Evolutionary conservation across 345 rosid genomes (phyloP).

Genomic region (Aquilaria malaccensis): DNA sequence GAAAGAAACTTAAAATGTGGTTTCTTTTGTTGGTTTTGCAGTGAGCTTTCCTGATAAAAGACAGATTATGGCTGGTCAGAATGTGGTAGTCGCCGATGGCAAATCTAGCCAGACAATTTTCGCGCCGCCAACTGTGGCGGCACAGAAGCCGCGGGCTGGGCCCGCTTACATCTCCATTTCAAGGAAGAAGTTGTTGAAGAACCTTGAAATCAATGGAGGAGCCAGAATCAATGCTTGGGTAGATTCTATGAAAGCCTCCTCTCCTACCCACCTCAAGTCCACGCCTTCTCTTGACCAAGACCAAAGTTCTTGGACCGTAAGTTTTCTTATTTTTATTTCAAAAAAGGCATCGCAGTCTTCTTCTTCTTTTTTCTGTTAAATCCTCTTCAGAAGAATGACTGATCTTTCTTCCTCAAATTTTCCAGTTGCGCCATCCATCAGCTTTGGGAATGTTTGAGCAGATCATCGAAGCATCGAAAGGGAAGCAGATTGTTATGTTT

Average conservation of each 20-base stretch:
- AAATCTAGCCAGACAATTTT: slow-evolving; percentile 29
- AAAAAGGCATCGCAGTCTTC: too few relatives aligned
- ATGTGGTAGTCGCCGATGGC: slow-evolving; percentile 43
- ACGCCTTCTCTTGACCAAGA: slow-evolving; percentile 33
- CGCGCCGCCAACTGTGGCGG: slow-evolving; percentile 6
- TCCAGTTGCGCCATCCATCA: slow-evolving; percentile 70
- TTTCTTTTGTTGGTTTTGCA: slow-evolving; percentile 10
- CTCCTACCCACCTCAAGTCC: slow-evolving; percentile 74
- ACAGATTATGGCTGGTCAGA: slow-evolving; percentile 37
- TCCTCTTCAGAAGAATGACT: background rate
- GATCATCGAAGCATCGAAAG: slow-evolving; percentile 56
- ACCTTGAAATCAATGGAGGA: slow-evolving; percentile 51
- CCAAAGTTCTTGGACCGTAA: slow-evolving; percentile 58
- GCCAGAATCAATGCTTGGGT: slow-evolving; percentile 65
- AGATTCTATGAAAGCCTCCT: slow-evolving; percentile 88
- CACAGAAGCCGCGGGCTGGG: slow-evolving; percentile 50
- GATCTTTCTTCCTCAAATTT: slow-evolving; percentile 6
- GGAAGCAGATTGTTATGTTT: slow-evolving; percentile 89
- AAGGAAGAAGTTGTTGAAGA: slow-evolving; percentile 34
- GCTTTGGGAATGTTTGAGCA: slow-evolving; percentile 68
- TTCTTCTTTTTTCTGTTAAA: background rate
- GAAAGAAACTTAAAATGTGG: background rate
- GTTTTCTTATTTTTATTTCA: slow-evolving; percentile 7
- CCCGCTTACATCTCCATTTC: slow-evolving; percentile 43
- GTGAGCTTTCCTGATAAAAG: slow-evolving; percentile 29